Percentiles rank a stretch among this genome's conserved stretches.
Evolutionary conservation across 441 rosid genomes (phyloP).

Genomic region (Gossypium davidsonii): DNA sequence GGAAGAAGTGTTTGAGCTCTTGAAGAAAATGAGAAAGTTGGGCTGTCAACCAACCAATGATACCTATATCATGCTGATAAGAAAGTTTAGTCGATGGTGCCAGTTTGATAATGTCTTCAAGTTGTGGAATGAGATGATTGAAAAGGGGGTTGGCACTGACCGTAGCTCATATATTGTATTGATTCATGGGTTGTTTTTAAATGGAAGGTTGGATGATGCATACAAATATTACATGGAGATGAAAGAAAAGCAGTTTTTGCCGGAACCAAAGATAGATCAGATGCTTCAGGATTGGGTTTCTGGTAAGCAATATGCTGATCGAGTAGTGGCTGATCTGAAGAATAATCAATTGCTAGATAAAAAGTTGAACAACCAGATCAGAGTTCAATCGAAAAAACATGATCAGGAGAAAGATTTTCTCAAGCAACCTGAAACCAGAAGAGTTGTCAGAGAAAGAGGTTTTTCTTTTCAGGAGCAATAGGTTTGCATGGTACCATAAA

Average conservation of each 20-base stretch:
- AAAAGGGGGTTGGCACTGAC: conserved; percentile 59
- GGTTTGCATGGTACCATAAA: conserved; percentile 18
- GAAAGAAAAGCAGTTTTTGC: conserved; percentile 60
- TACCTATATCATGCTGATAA: conserved; percentile 76
- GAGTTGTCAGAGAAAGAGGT: conserved; percentile 59
- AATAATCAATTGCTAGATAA: conserved; percentile 15
- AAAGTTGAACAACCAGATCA: conserved; percentile 18
- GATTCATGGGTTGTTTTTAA: conserved; percentile 83
- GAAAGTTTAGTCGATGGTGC: conserved; percentile 81
- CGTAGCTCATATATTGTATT: conserved; percentile 72
- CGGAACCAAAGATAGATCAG: conserved; percentile 62
- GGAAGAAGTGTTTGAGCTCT: conserved; percentile 67
- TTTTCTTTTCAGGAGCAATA: conserved; percentile 60
- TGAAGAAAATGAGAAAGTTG: conserved; percentile 60
- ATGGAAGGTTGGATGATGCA: conserved; percentile 78
- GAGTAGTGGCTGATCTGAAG: conserved; percentile 21
- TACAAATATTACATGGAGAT: conserved; percentile 62
- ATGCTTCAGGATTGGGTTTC: conserved; percentile 70
- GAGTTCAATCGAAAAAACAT: conserved; percentile 24
- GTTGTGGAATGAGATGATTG: conserved; percentile 77
- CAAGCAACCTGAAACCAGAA: conserved; percentile 55
- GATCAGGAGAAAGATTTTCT: conserved; percentile 38
- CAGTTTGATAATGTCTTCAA: conserved; percentile 55
- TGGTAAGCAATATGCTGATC: conserved; percentile 48
- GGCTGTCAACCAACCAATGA: conserved; percentile 67